phyloP scores from a whole-genome alignment of 192 early-diverging fungal genomes.

The Thamnidium elegans region DNA sequence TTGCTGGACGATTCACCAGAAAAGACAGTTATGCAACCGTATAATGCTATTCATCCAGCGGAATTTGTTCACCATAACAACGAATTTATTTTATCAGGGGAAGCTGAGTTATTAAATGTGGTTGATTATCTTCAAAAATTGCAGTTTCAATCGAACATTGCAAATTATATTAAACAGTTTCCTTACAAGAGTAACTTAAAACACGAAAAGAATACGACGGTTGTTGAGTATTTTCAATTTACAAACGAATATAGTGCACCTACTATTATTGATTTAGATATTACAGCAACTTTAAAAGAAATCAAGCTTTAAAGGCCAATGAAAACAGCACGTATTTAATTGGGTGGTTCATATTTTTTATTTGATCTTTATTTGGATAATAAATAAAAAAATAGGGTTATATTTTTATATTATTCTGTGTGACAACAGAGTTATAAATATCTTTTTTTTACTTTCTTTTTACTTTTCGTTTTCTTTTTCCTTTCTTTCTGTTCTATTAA shows the following conservation, averaged over 20 bases:
- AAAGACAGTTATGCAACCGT: conserved; percentile 52
- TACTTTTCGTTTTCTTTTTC: conserved; percentile 2
- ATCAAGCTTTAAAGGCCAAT: too few relatives aligned
- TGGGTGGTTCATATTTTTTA: too few relatives aligned
- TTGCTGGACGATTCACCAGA: conserved; percentile 50
- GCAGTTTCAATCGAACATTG: conserved; percentile 40
- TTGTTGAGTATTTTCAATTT: neutral
- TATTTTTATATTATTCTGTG: too few relatives aligned
- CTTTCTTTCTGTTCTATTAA: neutral
- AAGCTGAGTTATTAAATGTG: conserved; percentile 45
- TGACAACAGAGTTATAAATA: neutral
- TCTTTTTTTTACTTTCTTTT: conserved; percentile 6
- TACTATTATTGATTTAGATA: conserved; percentile 1
- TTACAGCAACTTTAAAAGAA: too few relatives aligned
- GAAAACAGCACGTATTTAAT: too few relatives aligned
- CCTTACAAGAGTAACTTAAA: conserved; percentile 31
- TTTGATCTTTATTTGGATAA: too few relatives aligned
- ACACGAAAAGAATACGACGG: conserved; percentile 1
- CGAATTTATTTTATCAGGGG: conserved; percentile 5
- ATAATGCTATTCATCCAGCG: conserved; percentile 40
- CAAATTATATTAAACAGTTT: conserved; percentile 38
- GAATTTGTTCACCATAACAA: conserved; percentile 36
- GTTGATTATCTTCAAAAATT: conserved; percentile 35
- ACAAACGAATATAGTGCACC: neutral
- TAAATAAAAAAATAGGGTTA: too few relatives aligned